Percentiles rank a stretch among this genome's conserved stretches.
Evolutionary conservation across 805 yeast genomes (phyloP).

Genomic region (Cyberlindnera japonica): DNA sequence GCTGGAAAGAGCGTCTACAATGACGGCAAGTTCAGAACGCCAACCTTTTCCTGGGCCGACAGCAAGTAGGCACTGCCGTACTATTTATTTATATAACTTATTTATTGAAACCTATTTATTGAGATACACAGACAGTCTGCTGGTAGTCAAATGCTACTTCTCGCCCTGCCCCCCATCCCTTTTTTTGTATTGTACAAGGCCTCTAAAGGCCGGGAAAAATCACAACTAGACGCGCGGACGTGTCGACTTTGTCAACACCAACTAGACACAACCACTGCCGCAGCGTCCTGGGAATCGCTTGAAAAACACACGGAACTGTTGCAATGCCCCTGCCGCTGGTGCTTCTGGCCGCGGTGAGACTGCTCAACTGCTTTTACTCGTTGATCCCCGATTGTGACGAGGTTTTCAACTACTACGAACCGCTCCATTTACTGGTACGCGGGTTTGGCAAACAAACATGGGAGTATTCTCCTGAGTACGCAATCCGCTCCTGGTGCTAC

Average conservation of each 20-base stretch:
- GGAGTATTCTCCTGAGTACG: constrained; percentile 91
- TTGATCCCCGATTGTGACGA: constrained; percentile 93
- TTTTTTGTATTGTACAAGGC: no score
- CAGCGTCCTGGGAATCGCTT: no score
- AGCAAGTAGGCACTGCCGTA: constrained; percentile 5
- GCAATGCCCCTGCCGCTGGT: constrained; percentile 4
- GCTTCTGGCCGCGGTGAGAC: constrained; percentile 27
- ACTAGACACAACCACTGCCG: no score
- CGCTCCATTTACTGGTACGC: constrained; percentile 70
- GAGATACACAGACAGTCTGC: no score
- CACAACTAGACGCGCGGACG: no score
- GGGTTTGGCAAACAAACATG: constrained; percentile 92
- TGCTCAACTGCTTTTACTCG: constrained; percentile 47
- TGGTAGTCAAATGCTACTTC: no score
- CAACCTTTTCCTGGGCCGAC: constrained; percentile 31
- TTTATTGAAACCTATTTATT: no score
- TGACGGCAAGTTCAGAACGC: constrained; percentile 36
- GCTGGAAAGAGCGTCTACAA: constrained; percentile 45
- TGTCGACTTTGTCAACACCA: no score
- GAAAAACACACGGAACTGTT: no score
- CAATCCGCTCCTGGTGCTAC: constrained; percentile 84
- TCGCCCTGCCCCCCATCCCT: no score
- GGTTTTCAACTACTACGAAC: constrained; percentile 91
- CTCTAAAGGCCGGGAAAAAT: no score
- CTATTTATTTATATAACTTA: not conserved